Evolutionary conservation across 2,329 filamentous ascomycete genomes (phyloP).

Genomic region (Amphichorda felina): DNA sequence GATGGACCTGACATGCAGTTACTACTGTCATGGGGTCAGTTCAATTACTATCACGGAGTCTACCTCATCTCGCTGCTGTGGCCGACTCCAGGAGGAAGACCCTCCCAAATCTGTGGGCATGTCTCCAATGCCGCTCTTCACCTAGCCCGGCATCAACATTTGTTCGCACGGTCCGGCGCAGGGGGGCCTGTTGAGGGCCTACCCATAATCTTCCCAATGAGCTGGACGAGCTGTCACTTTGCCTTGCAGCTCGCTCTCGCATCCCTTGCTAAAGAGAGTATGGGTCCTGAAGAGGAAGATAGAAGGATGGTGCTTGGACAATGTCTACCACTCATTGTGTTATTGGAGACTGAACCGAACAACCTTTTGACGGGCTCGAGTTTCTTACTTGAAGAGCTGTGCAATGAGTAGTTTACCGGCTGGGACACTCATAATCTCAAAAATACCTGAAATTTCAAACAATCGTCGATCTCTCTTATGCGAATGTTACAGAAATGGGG

Average conservation of each 20-base stretch:
- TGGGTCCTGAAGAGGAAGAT: neutral
- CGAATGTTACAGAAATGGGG: too few relatives aligned
- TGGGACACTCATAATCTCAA: too few relatives aligned
- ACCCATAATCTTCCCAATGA: slow-evolving; percentile 2
- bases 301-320: neutral
- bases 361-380: slow-evolving; percentile 4
- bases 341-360: slow-evolving; percentile 3
- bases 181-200: neutral
- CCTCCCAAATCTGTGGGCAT: neutral
- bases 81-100: slow-evolving; percentile 3
- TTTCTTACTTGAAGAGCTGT: neutral
- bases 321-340: neutral
- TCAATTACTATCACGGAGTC: slow-evolving; percentile 5
- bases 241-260: slow-evolving; percentile 2
- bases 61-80: slow-evolving; percentile 4
- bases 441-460: too few relatives aligned
- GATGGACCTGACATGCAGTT: neutral
- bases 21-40: slow-evolving; percentile 4
- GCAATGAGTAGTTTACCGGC: too few relatives aligned
- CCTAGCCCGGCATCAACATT: neutral
- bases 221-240: slow-evolving; percentile 2
- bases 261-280: neutral
- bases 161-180: neutral
- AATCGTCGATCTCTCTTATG: too few relatives aligned
- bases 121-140: neutral